Base-by-base conservation (phyloP, 192 early-diverging fungal species). In the Spizellomyces sp. region DNA sequence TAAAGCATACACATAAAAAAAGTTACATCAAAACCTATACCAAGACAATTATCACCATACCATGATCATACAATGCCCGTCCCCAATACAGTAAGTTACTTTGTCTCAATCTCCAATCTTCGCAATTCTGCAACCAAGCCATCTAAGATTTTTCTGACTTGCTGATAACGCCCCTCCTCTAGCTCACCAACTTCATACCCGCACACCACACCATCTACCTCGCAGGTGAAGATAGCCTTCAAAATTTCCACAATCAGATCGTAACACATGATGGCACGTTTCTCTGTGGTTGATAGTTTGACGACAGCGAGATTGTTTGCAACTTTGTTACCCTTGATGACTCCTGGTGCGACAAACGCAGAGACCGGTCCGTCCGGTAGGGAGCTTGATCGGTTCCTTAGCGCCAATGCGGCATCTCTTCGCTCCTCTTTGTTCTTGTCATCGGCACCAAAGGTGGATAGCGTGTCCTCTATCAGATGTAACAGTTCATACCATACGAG, bases 211-310 rank as follows among this genome's bases (percentile, higher is more conserved):
- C 50, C 50, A 54, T 54, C 50, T n/a, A 54, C 17, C 17, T 54
- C 14, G 50, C 79, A 80, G 48, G 59, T 66, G 59, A 77, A 77
- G 36, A 80, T 47, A n/a, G 67, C 58, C 64, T 80, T 80, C 43
- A 80, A 10, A 21, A 63, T 58, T 71, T 80, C 79, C 59, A 78
- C 12, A 10, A 70, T 45, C 9, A 75, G 21, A 19, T 64, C 67
- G 54, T 69, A 69, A 0, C 60, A 59, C 19, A 8, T 17, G 5
- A 77, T 15, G n/a, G 67, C 58, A 27, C 59, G 22, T 61, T 65
- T 74, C 19, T 80, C 75, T 3, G 17, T 27, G 21, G 48, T 64
- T 0, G 54, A 45, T 7, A 78, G 45, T 4, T 46, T 48, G 58
- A 5, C 47, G 15, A 12, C 46, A 5, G 17, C 9, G 36, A 8